Evolutionary conservation across 2,329 filamentous ascomycete species (phyloP).

Genomic region (Apiospora pterosperma): DNA sequence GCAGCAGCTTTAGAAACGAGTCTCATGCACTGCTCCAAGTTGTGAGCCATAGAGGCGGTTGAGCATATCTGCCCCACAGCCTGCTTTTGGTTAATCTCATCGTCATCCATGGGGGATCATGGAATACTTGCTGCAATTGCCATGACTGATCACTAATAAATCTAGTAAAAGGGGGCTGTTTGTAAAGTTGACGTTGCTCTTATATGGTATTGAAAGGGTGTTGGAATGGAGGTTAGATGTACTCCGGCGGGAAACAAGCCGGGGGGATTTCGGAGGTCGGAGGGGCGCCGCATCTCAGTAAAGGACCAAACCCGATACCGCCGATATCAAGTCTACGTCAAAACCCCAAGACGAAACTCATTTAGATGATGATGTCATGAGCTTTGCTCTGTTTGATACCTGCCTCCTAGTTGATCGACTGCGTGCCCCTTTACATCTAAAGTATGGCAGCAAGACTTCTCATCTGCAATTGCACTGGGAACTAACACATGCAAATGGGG

Average conservation of each 20-base stretch:
- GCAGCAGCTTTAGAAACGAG: constrained; percentile 70
- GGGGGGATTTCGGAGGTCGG: not conserved
- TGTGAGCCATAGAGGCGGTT: constrained; percentile 72
- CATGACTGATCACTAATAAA: not conserved
- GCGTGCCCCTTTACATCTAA: not conserved
- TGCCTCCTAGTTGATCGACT: not conserved
- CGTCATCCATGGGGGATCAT: not conserved
- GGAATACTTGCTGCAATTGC: not conserved
- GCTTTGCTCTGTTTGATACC: not conserved
- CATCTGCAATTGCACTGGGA: too few relatives aligned
- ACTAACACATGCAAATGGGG: not conserved
- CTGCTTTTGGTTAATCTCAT: constrained; percentile 38
- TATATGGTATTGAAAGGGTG: not conserved
- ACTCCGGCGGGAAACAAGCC: not conserved
- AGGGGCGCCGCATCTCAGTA: not conserved
- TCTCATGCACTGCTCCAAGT: constrained; percentile 72
- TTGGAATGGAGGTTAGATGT: not conserved
- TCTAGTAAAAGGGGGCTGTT: not conserved
- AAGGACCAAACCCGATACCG: not conserved
- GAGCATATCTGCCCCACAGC: constrained; percentile 89
- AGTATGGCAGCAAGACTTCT: too few relatives aligned
- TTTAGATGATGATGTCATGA: not conserved
- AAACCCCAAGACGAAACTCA: not conserved
- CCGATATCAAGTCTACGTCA: not conserved
- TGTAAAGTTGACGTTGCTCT: not conserved